Evolutionary conservation across 2,329 filamentous ascomycete species (phyloP).

Genomic region (Verticillium klebahnii): DNA sequence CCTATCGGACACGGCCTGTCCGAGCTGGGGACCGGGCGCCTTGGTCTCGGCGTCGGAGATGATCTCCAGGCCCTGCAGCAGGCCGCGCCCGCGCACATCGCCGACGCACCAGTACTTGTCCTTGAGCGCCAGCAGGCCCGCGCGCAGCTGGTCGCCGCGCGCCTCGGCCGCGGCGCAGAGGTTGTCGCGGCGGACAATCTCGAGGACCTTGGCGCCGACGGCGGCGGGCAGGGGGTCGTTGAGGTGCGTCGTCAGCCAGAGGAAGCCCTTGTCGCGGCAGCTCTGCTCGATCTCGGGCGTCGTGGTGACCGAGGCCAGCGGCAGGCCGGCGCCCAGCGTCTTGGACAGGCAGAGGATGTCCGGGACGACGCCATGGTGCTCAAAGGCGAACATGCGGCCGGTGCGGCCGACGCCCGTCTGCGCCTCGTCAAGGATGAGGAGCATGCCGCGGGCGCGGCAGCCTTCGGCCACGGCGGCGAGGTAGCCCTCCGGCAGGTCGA

Average conservation of each 20-base stretch:
- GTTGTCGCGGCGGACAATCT: constrained; percentile 45
- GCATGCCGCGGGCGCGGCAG: constrained; percentile 49
- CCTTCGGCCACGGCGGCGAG: constrained; percentile 44
- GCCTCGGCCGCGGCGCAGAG: constrained; percentile 34
- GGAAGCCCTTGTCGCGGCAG: constrained; percentile 37
- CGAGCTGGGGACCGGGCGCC: constrained; percentile 36
- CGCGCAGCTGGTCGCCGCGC: constrained; percentile 36
- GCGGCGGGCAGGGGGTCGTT: constrained; percentile 50
- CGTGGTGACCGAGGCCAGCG: constrained; percentile 44
- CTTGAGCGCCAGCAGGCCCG: constrained; percentile 37
- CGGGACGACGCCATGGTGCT: constrained; percentile 35
- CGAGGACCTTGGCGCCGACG: constrained; percentile 49
- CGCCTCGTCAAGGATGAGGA: constrained; percentile 56
- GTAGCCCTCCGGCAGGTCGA: constrained; percentile 50
- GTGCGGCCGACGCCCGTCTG: constrained; percentile 54
- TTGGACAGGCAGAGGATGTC: constrained; percentile 49
- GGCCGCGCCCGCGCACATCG: constrained; percentile 44
- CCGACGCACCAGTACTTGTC: constrained; percentile 47
- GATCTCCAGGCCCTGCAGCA: constrained; percentile 47
- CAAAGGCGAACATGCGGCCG: constrained; percentile 55
- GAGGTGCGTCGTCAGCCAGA: constrained; percentile 48
- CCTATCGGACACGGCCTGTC: constrained; percentile 34
- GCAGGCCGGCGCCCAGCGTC: constrained; percentile 49
- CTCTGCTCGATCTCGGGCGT: constrained; percentile 40
- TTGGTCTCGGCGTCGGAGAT: constrained; percentile 38